Evolutionary conservation across 169 alveolate genomes (phyloP), one percentile per base, ranked within the genome.

Genomic region (Plasmodium malariae): DNA sequence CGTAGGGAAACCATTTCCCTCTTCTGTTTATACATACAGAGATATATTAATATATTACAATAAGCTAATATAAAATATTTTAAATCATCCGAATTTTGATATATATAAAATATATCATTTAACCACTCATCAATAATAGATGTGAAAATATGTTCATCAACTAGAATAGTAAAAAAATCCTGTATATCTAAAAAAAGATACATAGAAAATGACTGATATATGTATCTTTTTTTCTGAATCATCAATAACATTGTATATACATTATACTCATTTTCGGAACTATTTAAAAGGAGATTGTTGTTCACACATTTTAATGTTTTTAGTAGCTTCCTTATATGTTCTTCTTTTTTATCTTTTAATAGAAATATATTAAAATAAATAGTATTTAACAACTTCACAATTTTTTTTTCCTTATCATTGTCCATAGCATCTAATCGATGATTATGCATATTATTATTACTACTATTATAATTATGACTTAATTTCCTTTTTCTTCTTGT

Each of bases 51-150:
- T 19, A 78, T 48, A 55, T 49, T 78, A 4, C 78, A 45, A 63
- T 62, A 78, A 36, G 89, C 68, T 30, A 63, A 78, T 30, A 78
- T 63, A 40, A 78, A 78, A 30, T 65, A 78, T 55, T 78, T 78
- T 68, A 78, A 48, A 55, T 78, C 89, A 54, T 78, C 89, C 40
- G 89, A 78, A 65, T 65, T 78, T 49, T 78, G 89, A 40, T 78
- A 78, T 24, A 78, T 63, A 78, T 78, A 55, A 78, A 78, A 37
- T 43, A 55, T 55, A 34, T 78, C 89, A 78, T 78, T 78, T 78
- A 78, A 5, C 89, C 89, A 78, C 9, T 49, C 89, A 78, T 78
- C 89, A 54, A 78, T 78, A 14, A 78, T 65, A 26, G 68, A 62
- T 4, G 26, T 51, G 30, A 62, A 43, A 43, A 40, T 7, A 28